phyloP scores from a whole-genome alignment of 2,329 filamentous ascomycete species.

The Alternaria infectoria region DNA sequence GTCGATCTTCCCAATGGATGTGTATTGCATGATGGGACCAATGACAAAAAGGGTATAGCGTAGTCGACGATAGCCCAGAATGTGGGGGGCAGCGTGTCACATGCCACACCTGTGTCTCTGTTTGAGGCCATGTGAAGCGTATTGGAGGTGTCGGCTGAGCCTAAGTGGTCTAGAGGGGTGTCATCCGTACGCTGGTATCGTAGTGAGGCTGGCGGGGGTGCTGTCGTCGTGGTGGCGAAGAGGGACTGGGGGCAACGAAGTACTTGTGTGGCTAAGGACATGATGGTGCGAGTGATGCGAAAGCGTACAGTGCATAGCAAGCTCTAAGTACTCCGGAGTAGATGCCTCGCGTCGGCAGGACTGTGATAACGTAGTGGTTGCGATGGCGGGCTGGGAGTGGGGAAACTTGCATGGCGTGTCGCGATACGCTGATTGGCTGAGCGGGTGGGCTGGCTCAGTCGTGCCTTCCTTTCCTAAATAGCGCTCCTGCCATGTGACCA shows the following conservation, averaged over 20 bases:
- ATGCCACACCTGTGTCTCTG: constrained; percentile 27
- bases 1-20: neutral
- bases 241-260: neutral
- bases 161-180: constrained; percentile 24
- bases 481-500: constrained; percentile 12
- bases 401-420: constrained; percentile 13
- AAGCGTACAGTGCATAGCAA: neutral
- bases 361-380: constrained; percentile 6
- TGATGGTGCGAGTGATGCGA: neutral
- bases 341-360: neutral
- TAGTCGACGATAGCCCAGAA: constrained; percentile 12
- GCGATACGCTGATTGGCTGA: constrained; percentile 11
- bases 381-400: constrained; percentile 15
- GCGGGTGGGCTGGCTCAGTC: neutral
- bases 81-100: constrained; percentile 29
- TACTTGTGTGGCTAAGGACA: neutral
- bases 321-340: neutral
- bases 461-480: neutral
- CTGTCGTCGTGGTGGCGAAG: neutral
- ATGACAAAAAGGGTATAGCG: constrained; percentile 10
- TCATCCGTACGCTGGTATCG: constrained; percentile 25
- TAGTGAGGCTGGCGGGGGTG: constrained; percentile 2
- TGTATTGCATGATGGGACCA: constrained; percentile 9
- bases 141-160: constrained; percentile 17
- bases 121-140: constrained; percentile 18